Percentiles rank a stretch among this genome's conserved stretches.
Conservation (phyloP, 108 stramenopile genomes). For the Discostella stelligeroides region DNA sequence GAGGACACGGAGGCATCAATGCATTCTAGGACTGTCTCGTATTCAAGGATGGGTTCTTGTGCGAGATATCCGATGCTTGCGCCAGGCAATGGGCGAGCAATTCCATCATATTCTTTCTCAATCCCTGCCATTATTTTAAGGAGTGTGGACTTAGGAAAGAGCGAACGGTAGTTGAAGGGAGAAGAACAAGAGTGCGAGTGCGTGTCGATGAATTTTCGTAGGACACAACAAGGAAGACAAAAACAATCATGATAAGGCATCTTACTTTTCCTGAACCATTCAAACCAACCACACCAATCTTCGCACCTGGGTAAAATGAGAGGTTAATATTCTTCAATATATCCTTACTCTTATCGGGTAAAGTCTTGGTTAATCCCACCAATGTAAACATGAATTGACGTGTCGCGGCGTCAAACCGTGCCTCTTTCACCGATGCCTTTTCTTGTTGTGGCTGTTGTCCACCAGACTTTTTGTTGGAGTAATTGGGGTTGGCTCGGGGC, state of each 20-base stretch:
- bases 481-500: conserved; percentile 36
- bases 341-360: conserved; percentile 86
- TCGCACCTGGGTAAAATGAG: conserved; percentile 90
- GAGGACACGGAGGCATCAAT: conserved; percentile 81
- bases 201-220: too few relatives aligned
- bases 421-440: conserved; percentile 80
- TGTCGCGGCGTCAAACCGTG: conserved; percentile 87
- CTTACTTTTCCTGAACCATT: conserved; percentile 84
- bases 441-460: conserved; percentile 62
- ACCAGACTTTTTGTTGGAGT: conserved; percentile 23
- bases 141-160: conserved; percentile 78
- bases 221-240: too few relatives aligned
- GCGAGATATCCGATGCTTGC: conserved; percentile 86
- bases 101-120: conserved; percentile 90
- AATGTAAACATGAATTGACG: conserved; percentile 91
- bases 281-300: conserved; percentile 91
- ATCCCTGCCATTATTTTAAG: conserved; percentile 96
- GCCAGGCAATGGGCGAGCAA: conserved; percentile 82
- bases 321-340: conserved; percentile 89
- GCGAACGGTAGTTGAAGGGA: too few relatives aligned
- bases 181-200: too few relatives aligned
- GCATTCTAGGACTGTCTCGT: conserved; percentile 82
- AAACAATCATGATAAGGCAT: not conserved
- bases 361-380: conserved; percentile 73
- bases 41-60: conserved; percentile 81